Base-by-base conservation (phyloP, 2,329 filamentous ascomycete species). In the Colletotrichum scovillei region DNA sequence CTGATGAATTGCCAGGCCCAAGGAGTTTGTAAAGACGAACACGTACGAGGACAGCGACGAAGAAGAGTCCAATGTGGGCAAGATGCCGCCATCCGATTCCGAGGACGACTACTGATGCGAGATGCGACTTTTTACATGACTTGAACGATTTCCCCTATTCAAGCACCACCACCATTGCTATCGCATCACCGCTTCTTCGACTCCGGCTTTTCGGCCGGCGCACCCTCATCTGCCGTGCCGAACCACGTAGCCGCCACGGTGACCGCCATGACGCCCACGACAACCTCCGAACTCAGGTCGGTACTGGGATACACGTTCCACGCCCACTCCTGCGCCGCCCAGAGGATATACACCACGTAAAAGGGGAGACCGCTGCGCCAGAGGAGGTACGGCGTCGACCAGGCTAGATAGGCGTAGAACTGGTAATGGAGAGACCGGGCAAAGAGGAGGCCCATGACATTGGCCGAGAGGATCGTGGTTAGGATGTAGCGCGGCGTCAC, bases 291-390 rank as follows among this genome's bases (percentile, higher is more conserved):
- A 79, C 89, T 91, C 60, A 79, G 72, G 35, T 83, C 79, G 5
- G 89, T 91, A 80, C 95, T 97, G n/a, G 95, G 95, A 80, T 93
- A 98, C 11, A 95, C 91, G 78, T 98, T 97, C 95, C 95, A 98
- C 14, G 94, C 94, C 92, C 93, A 95, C 82, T 98, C 95, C 82
- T 98, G 95, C 72, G 90, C 87, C 3, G 87, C 88, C 93, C 94
- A 98, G 11, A 95, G 82, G 4, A 83, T 84, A 78, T 92, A 92
- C 76, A 95, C 89, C 38, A 93, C 78, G 12, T 92, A 79, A 0
- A 93, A 92, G 78, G 93, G 91, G 73, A 92, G 85, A 1, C 92
- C 92, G 68, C 92, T 90, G 78, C 91, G 90, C 95, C 95, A 98
- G 65, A 98, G 88, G 75, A 98, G 86, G 81, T 94, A 97, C 0